phyloP scores from a whole-genome alignment of 208 protist genomes.

The Trypanosoma mega region DNA sequence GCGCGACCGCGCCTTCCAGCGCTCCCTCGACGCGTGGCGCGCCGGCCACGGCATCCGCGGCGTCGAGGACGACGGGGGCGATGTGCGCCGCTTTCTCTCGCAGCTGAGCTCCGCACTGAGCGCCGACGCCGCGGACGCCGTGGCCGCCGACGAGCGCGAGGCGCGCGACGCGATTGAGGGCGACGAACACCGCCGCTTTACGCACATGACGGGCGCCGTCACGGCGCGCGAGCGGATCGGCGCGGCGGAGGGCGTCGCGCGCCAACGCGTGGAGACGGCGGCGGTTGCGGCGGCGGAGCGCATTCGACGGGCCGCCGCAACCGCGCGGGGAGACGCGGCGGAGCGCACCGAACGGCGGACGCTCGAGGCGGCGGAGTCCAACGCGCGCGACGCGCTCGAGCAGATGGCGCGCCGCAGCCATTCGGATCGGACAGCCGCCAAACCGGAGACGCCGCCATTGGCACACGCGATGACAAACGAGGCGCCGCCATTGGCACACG shows the following conservation, averaged over 20 bases:
- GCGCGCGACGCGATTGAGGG: conserved; percentile 15
- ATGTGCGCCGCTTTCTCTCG: conserved; percentile 27
- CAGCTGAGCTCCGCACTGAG: conserved; percentile 23
- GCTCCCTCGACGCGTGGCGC: conserved; percentile 24
- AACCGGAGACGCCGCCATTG: too few relatives aligned
- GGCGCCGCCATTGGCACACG: too few relatives aligned
- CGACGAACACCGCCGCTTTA: conserved; percentile 24
- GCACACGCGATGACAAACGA: too few relatives aligned
- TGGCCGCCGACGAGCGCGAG: conserved; percentile 15
- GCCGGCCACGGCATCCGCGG: conserved; percentile 11
- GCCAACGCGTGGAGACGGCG: not conserved
- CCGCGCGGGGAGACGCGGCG: too few relatives aligned
- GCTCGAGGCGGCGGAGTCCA: too few relatives aligned
- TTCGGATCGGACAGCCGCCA: too few relatives aligned
- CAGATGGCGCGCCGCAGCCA: too few relatives aligned
- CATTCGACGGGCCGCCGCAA: not conserved
- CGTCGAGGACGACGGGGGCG: conserved; percentile 21
- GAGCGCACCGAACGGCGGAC: too few relatives aligned
- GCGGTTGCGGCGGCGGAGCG: not conserved
- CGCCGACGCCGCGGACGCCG: not conserved
- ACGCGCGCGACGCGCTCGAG: too few relatives aligned
- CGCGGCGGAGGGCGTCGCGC: conserved; percentile 4
- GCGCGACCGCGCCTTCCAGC: conserved; percentile 24
- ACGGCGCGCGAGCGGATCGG: not conserved
- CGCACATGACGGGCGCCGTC: conserved; percentile 8